Evolutionary conservation across 192 early-diverging fungal genomes (phyloP), one percentile per base, ranked within the genome.

Genomic region (Linnemannia exigua): DNA sequence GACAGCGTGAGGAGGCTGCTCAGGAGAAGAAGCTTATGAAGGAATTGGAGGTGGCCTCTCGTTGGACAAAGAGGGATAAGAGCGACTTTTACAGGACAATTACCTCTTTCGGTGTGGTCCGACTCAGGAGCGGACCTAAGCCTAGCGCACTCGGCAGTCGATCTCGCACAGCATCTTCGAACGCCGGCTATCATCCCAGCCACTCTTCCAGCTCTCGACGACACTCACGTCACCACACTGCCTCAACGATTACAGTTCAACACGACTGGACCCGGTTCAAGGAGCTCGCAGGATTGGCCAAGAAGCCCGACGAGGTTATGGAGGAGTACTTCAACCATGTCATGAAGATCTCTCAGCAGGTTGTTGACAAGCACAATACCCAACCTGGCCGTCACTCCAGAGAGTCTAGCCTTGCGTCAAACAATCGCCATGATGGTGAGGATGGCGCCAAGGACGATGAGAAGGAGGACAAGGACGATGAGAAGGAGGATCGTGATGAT

Each of bases 201-300:
- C 82, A 85, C 66, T 85, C 82, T 3, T 79, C 82, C 3, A 67
- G 63, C 44, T 76, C 77, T 28, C 68, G 79, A 75, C 73, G 79
- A 35, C 79, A 81, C 20, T 81, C 79, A n/a, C 79, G 79, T n/a
- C 79, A 81, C 20, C 74, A 81, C 52, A 73, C 79, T 11, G 47
- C 44, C 16, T 48, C 70, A 19, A 16, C 54, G 19, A 28, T 36
- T 63, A 20, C 66, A 33, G 44, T 80, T 4, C 72, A 48, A 54
- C 84, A 86, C 46, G 84, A 86, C 48, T 97, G 96, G 96, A 87
- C 84, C 1, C 87, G 90, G 5, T 96, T 97, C 88, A 94, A 92
- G 67, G 92, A 94, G 61, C 80, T 96, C 17, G 87, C 94, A 47
- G 91, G 93, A 46, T 71, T 97, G 36, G 75, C 81, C 17, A 89